Percentiles rank a stretch among this genome's conserved stretches.
Conservation (phyloP, 2,329 filamentous ascomycete genomes). For the Monosporascus sp. region DNA sequence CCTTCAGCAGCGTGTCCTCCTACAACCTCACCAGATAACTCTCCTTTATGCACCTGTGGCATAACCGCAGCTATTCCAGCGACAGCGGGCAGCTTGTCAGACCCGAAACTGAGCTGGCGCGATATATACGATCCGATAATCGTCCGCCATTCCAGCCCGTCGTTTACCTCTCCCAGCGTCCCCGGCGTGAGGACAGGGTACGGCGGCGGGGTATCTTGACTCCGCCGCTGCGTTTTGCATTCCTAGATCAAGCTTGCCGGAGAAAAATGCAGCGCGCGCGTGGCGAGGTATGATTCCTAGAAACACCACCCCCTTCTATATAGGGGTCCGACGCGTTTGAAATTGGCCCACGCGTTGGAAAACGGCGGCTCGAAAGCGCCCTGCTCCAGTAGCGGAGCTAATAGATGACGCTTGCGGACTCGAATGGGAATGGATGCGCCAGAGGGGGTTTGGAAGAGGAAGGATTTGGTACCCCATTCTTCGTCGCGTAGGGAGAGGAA, state of each 20-base stretch:
- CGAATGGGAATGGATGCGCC: too few species aligned
- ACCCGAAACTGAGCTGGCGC: slow-evolving; percentile 9
- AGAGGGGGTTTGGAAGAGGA: too few species aligned
- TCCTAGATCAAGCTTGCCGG: slow-evolving; percentile 11
- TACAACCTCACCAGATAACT: slow-evolving; percentile 10
- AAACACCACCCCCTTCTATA: slow-evolving; percentile 13
- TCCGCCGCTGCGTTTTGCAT: slow-evolving; percentile 9
- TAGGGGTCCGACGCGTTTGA: too few species aligned
- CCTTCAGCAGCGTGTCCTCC: slow-evolving; percentile 10
- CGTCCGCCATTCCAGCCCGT: slow-evolving; percentile 8
- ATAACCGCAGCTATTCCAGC: slow-evolving; percentile 8
- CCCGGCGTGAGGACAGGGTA: slow-evolving; percentile 7
- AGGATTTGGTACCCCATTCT: too few species aligned
- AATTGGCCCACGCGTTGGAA: too few species aligned
- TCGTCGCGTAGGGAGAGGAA: too few species aligned
- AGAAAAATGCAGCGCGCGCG: slow-evolving; percentile 7
- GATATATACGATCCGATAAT: slow-evolving; percentile 11
- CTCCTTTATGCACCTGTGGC: slow-evolving; percentile 6
- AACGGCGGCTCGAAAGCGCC: too few species aligned
- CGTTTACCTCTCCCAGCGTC: slow-evolving; percentile 6
- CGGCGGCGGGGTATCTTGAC: slow-evolving; percentile 10
- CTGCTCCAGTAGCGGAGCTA: too few species aligned
- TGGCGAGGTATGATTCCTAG: slow-evolving; percentile 10
- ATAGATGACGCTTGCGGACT: too few species aligned
- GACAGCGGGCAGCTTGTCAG: slow-evolving; percentile 12